Percentiles rank a stretch among this genome's conserved stretches.
These are phyloP conservation scores for Phellinidium pouzarii DNA, from an alignment of 1,284 basidiomycete genomes.

Conservation along the genomic window DNA sequence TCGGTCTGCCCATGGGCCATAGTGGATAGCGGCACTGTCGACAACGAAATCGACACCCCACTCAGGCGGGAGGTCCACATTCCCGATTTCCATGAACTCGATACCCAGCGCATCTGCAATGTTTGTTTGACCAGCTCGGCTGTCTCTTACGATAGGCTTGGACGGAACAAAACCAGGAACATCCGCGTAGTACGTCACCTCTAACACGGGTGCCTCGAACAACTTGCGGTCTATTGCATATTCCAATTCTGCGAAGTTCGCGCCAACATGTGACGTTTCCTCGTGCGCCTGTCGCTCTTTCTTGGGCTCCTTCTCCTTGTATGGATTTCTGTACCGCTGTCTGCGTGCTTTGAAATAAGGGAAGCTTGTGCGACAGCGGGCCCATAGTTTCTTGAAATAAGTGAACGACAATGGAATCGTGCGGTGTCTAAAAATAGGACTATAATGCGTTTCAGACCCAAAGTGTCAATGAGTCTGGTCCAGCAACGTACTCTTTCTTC, in stretches of 20 bases:
- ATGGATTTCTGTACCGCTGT: conserved; percentile 2
- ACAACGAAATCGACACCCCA: conserved; percentile 87
- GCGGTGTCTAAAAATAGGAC: conserved; percentile 9
- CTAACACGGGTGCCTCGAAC: conserved; percentile 68
- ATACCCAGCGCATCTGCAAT: conserved; percentile 30
- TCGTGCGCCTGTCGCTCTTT: conserved; percentile 37
- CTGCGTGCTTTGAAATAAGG: conserved; percentile 25
- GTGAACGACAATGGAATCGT: conserved; percentile 34
- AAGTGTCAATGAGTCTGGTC: too few species aligned
- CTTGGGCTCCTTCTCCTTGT: conserved; percentile 10
- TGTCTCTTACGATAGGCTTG: conserved; percentile 23
- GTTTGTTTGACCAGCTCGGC: conserved; percentile 19
- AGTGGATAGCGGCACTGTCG: conserved; percentile 66
- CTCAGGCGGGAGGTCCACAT: conserved; percentile 83
- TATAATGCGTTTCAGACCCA: not conserved
- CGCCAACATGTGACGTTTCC: conserved; percentile 47
- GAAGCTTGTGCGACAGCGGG: conserved; percentile 43
- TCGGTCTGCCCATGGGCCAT: conserved; percentile 93
- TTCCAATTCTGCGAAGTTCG: conserved; percentile 54
- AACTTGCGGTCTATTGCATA: conserved; percentile 85
- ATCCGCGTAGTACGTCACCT: conserved; percentile 81
- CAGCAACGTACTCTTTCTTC: conserved; percentile 42
- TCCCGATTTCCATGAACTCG: conserved; percentile 67
- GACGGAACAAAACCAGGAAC: conserved; percentile 59
- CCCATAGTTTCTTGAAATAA: conserved; percentile 50